Evolutionary conservation across 257 asterid species (phyloP).

Genomic region (Gardenia jasminoides): DNA sequence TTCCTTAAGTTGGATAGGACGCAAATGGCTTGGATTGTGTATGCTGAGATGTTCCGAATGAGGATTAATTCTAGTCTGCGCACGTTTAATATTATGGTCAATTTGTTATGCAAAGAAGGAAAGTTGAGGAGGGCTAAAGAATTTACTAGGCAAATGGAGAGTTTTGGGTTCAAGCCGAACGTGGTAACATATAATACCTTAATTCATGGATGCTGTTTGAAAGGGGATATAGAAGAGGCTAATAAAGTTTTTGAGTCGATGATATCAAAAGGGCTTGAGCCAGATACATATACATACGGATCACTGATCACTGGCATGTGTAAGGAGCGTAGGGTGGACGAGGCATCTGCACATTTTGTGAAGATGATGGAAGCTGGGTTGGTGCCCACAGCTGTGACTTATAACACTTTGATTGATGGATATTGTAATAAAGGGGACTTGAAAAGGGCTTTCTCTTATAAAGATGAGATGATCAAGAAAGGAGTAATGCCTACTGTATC

Average conservation of each 20-base stretch:
- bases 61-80: slow-evolving; percentile 36
- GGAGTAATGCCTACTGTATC: slow-evolving; percentile 44
- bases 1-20: slow-evolving; percentile 34
- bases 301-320: slow-evolving; percentile 41
- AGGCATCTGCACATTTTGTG: slow-evolving; percentile 43
- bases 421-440: slow-evolving; percentile 48
- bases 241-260: slow-evolving; percentile 32
- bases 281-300: slow-evolving; percentile 49
- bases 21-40: slow-evolving; percentile 37
- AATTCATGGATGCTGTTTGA: slow-evolving; percentile 37
- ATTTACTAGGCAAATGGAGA: slow-evolving; percentile 42
- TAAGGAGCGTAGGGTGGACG: slow-evolving; percentile 35
- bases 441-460: slow-evolving; percentile 43
- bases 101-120: slow-evolving; percentile 53
- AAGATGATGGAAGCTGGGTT: slow-evolving; percentile 47
- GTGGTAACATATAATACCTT: slow-evolving; percentile 50
- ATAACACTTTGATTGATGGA: slow-evolving; percentile 48
- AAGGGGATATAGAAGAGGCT: slow-evolving; percentile 42
- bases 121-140: slow-evolving; percentile 46
- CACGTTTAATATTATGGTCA: slow-evolving; percentile 53
- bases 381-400: slow-evolving; percentile 44
- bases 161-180: slow-evolving; percentile 46
- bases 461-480: slow-evolving; percentile 49
- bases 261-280: slow-evolving; percentile 35
- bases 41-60: slow-evolving; percentile 45